phyloP scores from a whole-genome alignment of 495 filamentous ascomycete species.

The Mycothermus thermophilus region DNA sequence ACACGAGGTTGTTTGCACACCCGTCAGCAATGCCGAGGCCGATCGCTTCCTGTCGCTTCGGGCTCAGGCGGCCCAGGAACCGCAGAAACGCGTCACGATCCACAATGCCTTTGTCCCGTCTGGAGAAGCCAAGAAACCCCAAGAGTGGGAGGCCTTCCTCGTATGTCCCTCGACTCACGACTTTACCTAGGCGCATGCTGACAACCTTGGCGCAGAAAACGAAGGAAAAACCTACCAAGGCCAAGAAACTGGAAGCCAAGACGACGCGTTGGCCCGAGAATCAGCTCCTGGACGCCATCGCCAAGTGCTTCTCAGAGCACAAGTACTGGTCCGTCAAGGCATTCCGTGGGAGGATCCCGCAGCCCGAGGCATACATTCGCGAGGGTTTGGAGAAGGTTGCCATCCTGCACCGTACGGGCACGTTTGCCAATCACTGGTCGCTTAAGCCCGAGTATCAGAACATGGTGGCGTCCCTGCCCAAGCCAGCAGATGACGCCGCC shows the following conservation, averaged over 20 bases:
- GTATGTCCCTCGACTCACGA: slow-evolving; percentile 31
- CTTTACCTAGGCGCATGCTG: slow-evolving; percentile 6
- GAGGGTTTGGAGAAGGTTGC: slow-evolving; percentile 73
- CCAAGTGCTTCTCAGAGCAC: slow-evolving; percentile 65
- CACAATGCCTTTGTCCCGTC: slow-evolving; percentile 20
- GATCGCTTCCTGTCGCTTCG: slow-evolving; percentile 44
- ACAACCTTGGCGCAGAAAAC: slow-evolving; percentile 28
- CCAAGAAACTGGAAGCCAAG: slow-evolving; percentile 57
- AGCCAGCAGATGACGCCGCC: slow-evolving; percentile 33
- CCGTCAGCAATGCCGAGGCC: slow-evolving; percentile 62
- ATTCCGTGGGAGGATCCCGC: slow-evolving; percentile 54
- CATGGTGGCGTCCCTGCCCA: slow-evolving; percentile 34
- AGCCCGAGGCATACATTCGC: slow-evolving; percentile 86
- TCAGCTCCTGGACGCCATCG: slow-evolving; percentile 72
- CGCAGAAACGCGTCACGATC: slow-evolving; percentile 41
- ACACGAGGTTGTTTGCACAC: slow-evolving; percentile 65
- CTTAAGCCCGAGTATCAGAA: slow-evolving; percentile 58
- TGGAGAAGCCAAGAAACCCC: slow-evolving; percentile 30
- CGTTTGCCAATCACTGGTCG: slow-evolving; percentile 71
- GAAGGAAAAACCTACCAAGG: slow-evolving; percentile 32
- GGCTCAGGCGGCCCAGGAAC: slow-evolving; percentile 48
- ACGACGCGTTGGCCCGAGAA: slow-evolving; percentile 73
- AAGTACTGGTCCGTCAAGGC: slow-evolving; percentile 82
- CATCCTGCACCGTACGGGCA: slow-evolving; percentile 60
- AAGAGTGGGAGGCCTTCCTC: slow-evolving; percentile 41